A percentile compares a stretch with the other conserved stretches of the same genome.
Conservation (phyloP, 192 early-diverging fungal species). For the Coemansia sp. region DNA sequence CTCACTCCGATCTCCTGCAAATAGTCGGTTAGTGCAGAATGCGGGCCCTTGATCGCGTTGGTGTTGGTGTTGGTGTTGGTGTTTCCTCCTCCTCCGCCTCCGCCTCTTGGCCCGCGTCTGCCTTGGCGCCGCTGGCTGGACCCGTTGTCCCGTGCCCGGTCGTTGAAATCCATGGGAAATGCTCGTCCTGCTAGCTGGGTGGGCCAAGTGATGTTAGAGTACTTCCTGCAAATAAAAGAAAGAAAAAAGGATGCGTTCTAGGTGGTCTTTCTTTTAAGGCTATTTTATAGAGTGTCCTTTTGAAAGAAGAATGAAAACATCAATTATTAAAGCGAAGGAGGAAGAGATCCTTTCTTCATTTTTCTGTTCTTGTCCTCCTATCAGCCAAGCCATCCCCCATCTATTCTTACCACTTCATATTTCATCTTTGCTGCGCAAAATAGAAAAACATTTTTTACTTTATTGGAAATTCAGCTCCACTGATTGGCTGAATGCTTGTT, state of each 20-base stretch:
- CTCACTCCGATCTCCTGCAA: constrained; percentile 50
- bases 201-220: too few species aligned
- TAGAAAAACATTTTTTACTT: too few species aligned
- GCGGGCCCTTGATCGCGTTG: constrained; percentile 37
- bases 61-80: not conserved
- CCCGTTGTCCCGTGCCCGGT: constrained; percentile 30
- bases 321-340: too few species aligned
- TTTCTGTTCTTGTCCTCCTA: too few species aligned
- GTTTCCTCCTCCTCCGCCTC: constrained; percentile 4
- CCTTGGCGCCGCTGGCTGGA: not conserved
- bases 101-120: not conserved
- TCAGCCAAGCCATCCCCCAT: too few species aligned
- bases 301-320: not conserved
- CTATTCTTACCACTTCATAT: not conserved
- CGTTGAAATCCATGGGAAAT: constrained; percentile 36
- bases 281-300: not conserved
- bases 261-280: not conserved
- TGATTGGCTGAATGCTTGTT: not conserved
- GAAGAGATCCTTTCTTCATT: too few species aligned
- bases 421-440: not conserved
- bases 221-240: too few species aligned
- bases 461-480: too few species aligned
- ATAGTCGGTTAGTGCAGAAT: constrained; percentile 54
- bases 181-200: too few species aligned
- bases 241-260: not conserved